phyloP scores from a whole-genome alignment of 176 grass and related monocot genomes.

The Tuctoria greenei region DNA sequence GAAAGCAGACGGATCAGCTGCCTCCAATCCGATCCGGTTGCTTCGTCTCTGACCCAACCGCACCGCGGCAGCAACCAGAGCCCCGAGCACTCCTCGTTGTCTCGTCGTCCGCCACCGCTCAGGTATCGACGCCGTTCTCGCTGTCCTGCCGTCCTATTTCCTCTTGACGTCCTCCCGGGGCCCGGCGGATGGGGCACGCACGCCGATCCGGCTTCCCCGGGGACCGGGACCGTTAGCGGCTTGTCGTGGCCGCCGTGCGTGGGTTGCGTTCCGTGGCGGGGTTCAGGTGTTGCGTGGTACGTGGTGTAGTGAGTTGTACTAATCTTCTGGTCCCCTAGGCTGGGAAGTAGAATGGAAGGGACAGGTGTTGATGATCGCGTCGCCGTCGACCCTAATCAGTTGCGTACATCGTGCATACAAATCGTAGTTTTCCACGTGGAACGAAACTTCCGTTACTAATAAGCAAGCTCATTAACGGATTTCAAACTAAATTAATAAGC shows the following conservation, averaged over 20 bases:
- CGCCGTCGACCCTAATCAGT: too few species aligned
- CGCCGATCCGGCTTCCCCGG: background rate
- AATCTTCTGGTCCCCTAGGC: too few species aligned
- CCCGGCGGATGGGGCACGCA: too few species aligned
- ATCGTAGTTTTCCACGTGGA: too few species aligned
- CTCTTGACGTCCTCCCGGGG: background rate
- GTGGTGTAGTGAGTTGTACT: background rate
- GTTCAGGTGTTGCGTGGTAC: slow-evolving; percentile 8
- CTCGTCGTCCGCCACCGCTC: background rate
- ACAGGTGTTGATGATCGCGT: background rate
- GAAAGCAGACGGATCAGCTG: slow-evolving; percentile 13
- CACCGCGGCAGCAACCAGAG: background rate
- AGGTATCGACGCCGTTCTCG: slow-evolving; percentile 29
- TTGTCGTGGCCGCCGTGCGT: too few species aligned
- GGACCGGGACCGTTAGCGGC: too few species aligned
- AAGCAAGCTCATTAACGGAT: too few species aligned
- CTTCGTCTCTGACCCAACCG: slow-evolving; percentile 38
- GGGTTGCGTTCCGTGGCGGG: background rate
- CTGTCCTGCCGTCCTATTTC: background rate
- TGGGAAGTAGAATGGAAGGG: background rate
- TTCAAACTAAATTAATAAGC: too few species aligned
- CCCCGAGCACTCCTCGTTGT: background rate
- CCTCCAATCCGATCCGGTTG: slow-evolving; percentile 37
- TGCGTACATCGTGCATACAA: too few species aligned
- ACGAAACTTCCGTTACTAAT: too few species aligned